Evolutionary conservation across 163 green algal genomes (phyloP).

Genomic region (Chloroidium sp.): DNA sequence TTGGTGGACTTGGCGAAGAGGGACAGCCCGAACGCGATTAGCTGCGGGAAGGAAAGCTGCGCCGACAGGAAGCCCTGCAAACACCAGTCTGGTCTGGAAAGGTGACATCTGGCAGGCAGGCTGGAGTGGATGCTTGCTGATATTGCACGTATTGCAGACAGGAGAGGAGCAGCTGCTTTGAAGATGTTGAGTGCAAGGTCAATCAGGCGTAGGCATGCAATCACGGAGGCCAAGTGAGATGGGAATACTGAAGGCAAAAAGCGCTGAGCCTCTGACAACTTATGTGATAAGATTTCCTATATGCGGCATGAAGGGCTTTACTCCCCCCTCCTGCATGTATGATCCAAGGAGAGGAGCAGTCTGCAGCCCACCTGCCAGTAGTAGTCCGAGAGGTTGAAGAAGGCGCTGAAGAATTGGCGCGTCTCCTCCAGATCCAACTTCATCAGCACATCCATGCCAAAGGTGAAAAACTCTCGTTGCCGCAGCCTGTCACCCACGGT

Average conservation of each 20-base stretch:
- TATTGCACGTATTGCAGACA: no score
- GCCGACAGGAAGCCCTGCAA: conserved; percentile 77
- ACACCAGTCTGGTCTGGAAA: neutral
- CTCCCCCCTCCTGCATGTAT: no score
- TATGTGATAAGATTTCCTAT: no score
- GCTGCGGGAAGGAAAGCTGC: conserved; percentile 65
- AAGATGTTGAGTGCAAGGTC: no score
- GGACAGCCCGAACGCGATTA: conserved; percentile 73
- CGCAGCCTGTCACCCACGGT: conserved; percentile 28
- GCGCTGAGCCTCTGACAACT: no score
- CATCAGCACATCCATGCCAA: conserved; percentile 96
- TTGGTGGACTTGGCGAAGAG: conserved; percentile 75
- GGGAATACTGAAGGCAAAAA: no score
- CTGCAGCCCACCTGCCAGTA: conserved; percentile 68
- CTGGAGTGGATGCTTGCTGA: no score
- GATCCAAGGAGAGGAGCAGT: neutral
- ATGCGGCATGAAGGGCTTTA: no score
- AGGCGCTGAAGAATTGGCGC: conserved; percentile 88
- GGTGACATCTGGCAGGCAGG: no score
- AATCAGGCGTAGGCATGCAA: no score
- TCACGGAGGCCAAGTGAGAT: no score
- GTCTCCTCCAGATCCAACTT: conserved; percentile 79
- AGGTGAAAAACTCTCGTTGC: conserved; percentile 93
- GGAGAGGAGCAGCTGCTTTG: no score
- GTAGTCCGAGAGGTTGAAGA: conserved; percentile 85